phyloP scores from a whole-genome alignment of 495 filamentous ascomycete genomes.

The Neurospora tetrasperma region DNA sequence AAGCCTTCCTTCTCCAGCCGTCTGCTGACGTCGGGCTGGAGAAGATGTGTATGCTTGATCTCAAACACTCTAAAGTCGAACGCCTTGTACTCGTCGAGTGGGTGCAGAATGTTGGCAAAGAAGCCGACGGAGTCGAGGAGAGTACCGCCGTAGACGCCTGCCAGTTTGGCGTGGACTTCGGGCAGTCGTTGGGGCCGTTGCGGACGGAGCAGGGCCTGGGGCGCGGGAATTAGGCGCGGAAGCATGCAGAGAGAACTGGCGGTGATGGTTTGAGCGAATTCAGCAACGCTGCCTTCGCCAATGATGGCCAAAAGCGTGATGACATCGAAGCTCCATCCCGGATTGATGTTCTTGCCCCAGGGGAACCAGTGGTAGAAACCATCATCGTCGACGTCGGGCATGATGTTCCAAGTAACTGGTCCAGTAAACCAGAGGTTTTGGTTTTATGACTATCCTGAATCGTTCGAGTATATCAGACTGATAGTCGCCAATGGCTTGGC shows the following conservation, averaged over 20 bases:
- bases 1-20: slow-evolving; percentile 11
- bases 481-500: background rate
- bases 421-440: background rate
- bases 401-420: slow-evolving; percentile 1
- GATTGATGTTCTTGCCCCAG: slow-evolving; percentile 19
- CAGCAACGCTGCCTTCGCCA: slow-evolving; percentile 47
- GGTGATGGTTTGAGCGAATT: slow-evolving; percentile 47
- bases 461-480: background rate
- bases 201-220: slow-evolving; percentile 51
- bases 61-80: slow-evolving; percentile 38
- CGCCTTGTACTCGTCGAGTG: slow-evolving; percentile 37
- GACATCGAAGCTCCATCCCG: slow-evolving; percentile 48
- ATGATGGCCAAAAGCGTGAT: slow-evolving; percentile 55
- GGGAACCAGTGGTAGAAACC: slow-evolving; percentile 27
- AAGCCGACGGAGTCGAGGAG: slow-evolving; percentile 46
- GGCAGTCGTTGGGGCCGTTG: slow-evolving; percentile 47
- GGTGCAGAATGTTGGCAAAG: slow-evolving; percentile 51
- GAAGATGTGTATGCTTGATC: slow-evolving; percentile 28
- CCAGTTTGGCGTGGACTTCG: slow-evolving; percentile 41
- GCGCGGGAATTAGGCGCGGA: slow-evolving; percentile 57
- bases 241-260: slow-evolving; percentile 45
- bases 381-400: slow-evolving; percentile 12
- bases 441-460: background rate
- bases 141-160: slow-evolving; percentile 48
- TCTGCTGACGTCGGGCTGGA: slow-evolving; percentile 7